Percentiles rank a stretch among this genome's conserved stretches.
Evolutionary conservation across 495 filamentous ascomycete genomes (phyloP).

Genomic region (Hypoxylon trugodes): DNA sequence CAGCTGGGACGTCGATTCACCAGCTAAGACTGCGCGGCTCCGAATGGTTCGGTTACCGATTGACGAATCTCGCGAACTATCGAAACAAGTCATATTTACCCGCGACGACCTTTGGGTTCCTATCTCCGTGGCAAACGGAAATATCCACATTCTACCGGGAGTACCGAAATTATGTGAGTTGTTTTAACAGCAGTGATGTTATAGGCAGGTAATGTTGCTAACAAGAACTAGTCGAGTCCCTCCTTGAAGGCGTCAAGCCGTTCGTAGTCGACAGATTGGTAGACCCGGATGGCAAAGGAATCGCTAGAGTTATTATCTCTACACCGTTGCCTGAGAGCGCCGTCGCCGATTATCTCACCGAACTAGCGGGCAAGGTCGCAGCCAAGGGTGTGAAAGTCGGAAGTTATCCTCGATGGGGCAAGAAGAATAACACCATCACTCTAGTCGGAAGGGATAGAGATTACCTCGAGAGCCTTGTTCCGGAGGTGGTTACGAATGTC

Average conservation of each 20-base stretch:
- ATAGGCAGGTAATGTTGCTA: neutral
- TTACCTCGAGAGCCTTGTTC: constrained; percentile 59
- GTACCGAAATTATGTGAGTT: constrained; percentile 77
- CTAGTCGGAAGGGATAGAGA: constrained; percentile 74
- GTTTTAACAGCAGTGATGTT: neutral
- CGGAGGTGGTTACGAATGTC: constrained; percentile 58
- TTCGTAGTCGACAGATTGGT: constrained; percentile 70
- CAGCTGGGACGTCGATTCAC: constrained; percentile 83
- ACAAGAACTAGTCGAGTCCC: constrained; percentile 61
- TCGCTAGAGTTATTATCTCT: constrained; percentile 78
- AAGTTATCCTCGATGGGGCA: constrained; percentile 93
- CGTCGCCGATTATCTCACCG: constrained; percentile 82
- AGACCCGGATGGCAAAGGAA: constrained; percentile 82
- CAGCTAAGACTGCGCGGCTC: constrained; percentile 78
- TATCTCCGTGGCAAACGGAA: constrained; percentile 84
- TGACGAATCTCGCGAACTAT: constrained; percentile 66
- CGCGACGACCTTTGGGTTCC: constrained; percentile 91
- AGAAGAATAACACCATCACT: constrained; percentile 87
- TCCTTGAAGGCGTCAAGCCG: constrained; percentile 80
- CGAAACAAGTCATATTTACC: constrained; percentile 78
- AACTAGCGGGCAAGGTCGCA: constrained; percentile 75
- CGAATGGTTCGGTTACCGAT: constrained; percentile 89
- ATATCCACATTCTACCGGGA: constrained; percentile 92
- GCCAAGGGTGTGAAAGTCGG: constrained; percentile 88
- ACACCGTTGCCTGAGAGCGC: constrained; percentile 87